Evolutionary conservation across 805 yeast genomes (phyloP), one percentile per base, ranked within the genome.

Genomic region (Myxozyma kluyveri): DNA sequence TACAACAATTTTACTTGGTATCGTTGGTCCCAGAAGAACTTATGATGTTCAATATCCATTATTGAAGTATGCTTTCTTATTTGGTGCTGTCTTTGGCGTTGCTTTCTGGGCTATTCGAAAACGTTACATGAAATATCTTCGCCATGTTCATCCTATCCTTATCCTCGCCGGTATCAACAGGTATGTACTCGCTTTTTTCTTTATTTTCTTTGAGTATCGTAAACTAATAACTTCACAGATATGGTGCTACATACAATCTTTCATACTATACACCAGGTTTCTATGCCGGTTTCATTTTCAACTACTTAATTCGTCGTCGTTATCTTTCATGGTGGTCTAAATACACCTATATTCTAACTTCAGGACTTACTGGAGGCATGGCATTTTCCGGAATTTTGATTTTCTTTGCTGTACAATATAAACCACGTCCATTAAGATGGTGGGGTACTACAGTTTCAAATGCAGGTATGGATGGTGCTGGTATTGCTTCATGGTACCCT

Each of bases 311-410:
- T 49, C 81, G 80, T 55, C 72, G 78, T 44, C 72, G 73, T 55
- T 81, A 79, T 69, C 71, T 77, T 47, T 70, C 73, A 42, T 84
- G 89, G 89, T 84, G 89, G 89, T 80, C 83, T 26, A 83, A 83
- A 67, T 84, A 84, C 66, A 83, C 82, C 65, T 83, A 81, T 65
- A 76, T 82, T 3, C 68, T 84, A 44, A 76, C 86, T 22, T 81
- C 85, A 22, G 88, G 81, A 1, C 69, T 84, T 17, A 83, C 83
- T 38, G 77, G 83, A 4, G 87, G 87, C 1, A 75, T 82, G 18
- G 87, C 87, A 0, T 73, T 81, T 57, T 75, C 83, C 33, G 78
- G 85, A 1, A 69, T 84, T 47, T 51, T 81, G 24, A 76, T 84
- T n/a, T 82, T 82, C 63, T 71, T 82, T 61, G 64, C 72, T 2